Base-by-base conservation (phyloP, 805 yeast genomes). In the Kazachstania taianensis region DNA sequence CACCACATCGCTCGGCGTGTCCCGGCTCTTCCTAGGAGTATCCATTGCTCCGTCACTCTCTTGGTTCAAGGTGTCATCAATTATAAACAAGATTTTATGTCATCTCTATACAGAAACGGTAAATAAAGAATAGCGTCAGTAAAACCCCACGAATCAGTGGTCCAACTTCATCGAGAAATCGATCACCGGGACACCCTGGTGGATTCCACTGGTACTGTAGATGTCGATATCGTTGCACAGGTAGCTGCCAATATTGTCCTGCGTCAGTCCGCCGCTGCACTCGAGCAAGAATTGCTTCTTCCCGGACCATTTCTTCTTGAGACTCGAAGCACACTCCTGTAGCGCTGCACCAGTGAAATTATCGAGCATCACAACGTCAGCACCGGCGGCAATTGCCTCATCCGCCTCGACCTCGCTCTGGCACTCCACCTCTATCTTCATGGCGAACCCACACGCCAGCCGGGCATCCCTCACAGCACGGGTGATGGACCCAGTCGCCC, bases 331-430 rank as follows among this genome's bases (percentile, higher is more conserved):
- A 14, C 80, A 89, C 0, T 53, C 45, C 42, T 71, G 75, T 40
- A 87, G 65, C 13, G 69, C 80, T 1, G 67, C 72, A 2, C 85
- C 83, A 4, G 67, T 54, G 57, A 89, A 89, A 57, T 87, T 87
- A 53, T 87, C 97, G 52, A 87, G 69, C 97, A 87, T 87, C 41
- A 89, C 79, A 15, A 89, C 82, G 57, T 87, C 97, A 1, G 96
- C 96, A 9, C 97, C 96, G 1, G 96, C 94, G 12, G 66, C 73
- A 49, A 89, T 89, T 18, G 97, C 97, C 55, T 89, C 96, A 44
- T 71, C 67, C 2, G 97, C 97, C 50, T 86, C 96, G 5, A 62
- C 73, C 54, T 82, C 94, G 39, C 72, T 65, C 56, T 83, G 86
- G 40, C 86, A 87, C 59, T 87, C 97, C 24, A 87, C 96, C 59